Conservation (phyloP, 768 basidiomycete genomes). For the Tulasnella sp. region DNA sequence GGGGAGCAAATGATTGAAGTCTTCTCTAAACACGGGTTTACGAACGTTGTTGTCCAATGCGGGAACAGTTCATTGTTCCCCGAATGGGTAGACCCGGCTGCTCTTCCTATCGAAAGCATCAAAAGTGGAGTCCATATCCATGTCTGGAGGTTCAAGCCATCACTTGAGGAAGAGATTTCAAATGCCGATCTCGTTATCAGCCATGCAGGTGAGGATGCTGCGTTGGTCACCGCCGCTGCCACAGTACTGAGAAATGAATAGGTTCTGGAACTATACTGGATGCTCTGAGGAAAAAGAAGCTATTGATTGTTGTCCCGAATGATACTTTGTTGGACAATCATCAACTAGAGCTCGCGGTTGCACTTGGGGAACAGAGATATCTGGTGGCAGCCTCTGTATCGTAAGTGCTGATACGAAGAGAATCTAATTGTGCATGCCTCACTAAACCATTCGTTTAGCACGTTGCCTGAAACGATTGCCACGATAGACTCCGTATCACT, state of each 20-base stretch:
- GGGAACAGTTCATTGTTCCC: conserved; percentile 47
- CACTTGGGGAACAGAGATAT: conserved; percentile 45
- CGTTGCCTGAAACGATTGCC: conserved; percentile 41
- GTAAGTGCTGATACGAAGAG: conserved; percentile 41
- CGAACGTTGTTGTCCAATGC: conserved; percentile 56
- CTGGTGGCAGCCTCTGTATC: conserved; percentile 41
- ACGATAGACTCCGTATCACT: conserved; percentile 35
- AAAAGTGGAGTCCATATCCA: conserved; percentile 42
- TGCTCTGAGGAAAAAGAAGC: conserved; percentile 58
- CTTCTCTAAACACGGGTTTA: conserved; percentile 45
- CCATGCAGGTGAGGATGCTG: conserved; percentile 63
- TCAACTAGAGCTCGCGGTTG: conserved; percentile 74
- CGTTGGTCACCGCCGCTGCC: background rate
- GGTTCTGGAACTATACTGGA: conserved; percentile 93
- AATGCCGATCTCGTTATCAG: conserved; percentile 72
- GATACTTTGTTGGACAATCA: conserved; percentile 82
- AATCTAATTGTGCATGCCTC: conserved; percentile 17
- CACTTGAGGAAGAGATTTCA: conserved; percentile 50
- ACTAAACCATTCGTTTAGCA: conserved; percentile 4
- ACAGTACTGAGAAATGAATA: conserved; percentile 26
- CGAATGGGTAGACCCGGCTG: conserved; percentile 24
- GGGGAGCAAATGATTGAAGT: conserved; percentile 43
- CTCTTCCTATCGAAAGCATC: conserved; percentile 8
- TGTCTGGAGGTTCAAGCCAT: conserved; percentile 61
- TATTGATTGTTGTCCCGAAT: conserved; percentile 82